Evolutionary conservation across 257 asterid genomes (phyloP).

Genomic region (Primulina eburnea): DNA sequence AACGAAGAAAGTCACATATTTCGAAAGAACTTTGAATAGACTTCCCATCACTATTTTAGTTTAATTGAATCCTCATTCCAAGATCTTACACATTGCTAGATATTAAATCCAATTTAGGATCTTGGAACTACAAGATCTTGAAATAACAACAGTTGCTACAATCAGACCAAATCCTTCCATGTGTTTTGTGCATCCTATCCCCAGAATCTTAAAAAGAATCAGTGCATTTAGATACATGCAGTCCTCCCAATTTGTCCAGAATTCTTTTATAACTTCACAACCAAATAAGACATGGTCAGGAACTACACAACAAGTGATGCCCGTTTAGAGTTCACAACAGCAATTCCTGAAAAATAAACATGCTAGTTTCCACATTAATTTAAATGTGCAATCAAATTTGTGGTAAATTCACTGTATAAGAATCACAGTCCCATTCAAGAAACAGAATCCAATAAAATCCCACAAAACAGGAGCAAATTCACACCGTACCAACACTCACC

Average conservation of each 20-base stretch:
- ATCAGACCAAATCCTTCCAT: not conserved
- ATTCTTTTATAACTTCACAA: not conserved
- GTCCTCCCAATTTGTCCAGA: not conserved
- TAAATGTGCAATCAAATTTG: not conserved
- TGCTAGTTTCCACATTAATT: not conserved
- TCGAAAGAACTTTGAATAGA: not conserved
- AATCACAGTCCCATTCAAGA: not conserved
- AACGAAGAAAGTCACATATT: constrained; percentile 5
- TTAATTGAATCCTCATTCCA: not conserved
- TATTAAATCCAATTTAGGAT: not conserved
- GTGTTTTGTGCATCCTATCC: not conserved
- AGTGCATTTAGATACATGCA: not conserved
- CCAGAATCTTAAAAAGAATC: not conserved
- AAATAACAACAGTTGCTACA: not conserved
- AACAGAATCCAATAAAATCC: not conserved
- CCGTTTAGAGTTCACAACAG: not conserved
- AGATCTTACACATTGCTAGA: not conserved
- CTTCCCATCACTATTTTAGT: not conserved
- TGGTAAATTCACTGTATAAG: not conserved
- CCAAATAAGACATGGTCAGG: not conserved
- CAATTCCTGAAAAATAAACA: not conserved
- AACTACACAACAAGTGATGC: not conserved
- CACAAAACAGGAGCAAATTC: not conserved
- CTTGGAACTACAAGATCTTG: not conserved
- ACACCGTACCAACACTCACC: constrained; percentile 36